Percentiles rank a stretch among this genome's conserved stretches.
Conservation (phyloP, 306 rosid species). For the Pyrus betulifolia region DNA sequence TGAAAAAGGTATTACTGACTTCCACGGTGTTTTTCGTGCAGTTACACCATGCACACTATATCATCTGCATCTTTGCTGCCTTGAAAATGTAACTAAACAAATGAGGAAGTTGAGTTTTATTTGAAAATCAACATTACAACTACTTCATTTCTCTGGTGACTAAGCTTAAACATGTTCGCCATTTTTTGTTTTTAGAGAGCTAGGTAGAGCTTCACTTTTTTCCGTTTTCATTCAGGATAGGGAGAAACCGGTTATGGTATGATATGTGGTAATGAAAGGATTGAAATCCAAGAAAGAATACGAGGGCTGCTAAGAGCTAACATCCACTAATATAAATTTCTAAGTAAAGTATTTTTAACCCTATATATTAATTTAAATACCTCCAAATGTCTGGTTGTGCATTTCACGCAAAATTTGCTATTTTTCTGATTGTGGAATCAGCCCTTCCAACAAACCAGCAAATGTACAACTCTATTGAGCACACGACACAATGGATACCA, state of each 20-base stretch:
- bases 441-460: background rate
- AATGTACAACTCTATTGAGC: background rate
- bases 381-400: background rate
- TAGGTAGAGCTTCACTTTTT: background rate
- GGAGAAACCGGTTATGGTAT: background rate
- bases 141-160: background rate
- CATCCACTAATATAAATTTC: background rate
- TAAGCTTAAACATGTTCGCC: background rate
- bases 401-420: background rate
- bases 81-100: background rate
- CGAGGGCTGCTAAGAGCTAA: background rate
- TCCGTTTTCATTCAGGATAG: background rate
- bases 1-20: slow-evolving; percentile 59
- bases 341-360: background rate
- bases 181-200: background rate
- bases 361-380: background rate
- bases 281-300: background rate
- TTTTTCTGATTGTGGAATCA: background rate
- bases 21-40: background rate
- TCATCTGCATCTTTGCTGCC: background rate
- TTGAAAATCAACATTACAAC: background rate
- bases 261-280: background rate
- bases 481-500: background rate
- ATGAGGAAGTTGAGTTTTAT: background rate
- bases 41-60: background rate